Conservation (phyloP, 2,329 filamentous ascomycete species). For the Fusarium austroafricanum region DNA sequence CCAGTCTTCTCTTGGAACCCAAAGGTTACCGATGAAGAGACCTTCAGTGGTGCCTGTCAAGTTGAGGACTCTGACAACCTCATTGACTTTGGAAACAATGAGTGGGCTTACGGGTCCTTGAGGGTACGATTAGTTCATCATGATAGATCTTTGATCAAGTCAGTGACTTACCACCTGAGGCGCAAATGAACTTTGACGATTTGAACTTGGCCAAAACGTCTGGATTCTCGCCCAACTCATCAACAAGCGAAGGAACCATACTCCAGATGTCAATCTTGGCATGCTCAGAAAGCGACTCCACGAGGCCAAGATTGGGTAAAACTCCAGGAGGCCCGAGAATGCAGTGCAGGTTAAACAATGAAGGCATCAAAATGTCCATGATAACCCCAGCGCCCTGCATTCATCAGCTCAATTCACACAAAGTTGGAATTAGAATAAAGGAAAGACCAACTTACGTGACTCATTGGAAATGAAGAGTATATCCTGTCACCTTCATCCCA, state of each 20-base stretch:
- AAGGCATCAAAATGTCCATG: constrained; percentile 55
- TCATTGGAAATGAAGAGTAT: constrained; percentile 45
- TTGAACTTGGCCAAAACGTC: constrained; percentile 49
- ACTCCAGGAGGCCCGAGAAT: constrained; percentile 52
- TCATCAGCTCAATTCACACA: rapidly evolving
- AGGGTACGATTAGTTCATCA: background rate
- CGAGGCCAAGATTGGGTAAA: constrained; percentile 51
- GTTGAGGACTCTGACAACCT: constrained; percentile 50
- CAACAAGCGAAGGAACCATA: constrained; percentile 52
- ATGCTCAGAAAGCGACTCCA: constrained; percentile 50
- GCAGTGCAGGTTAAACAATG: constrained; percentile 51
- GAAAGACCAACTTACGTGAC: background rate
- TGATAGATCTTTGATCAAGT: too few relatives aligned
- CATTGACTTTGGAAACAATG: constrained; percentile 47
- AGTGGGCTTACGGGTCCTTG: constrained; percentile 45
- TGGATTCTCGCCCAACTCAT: constrained; percentile 50
- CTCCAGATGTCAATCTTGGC: constrained; percentile 54
- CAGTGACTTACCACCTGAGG: constrained; percentile 28
- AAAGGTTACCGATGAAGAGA: constrained; percentile 50
- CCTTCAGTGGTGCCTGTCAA: constrained; percentile 52
- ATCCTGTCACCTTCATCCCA: constrained; percentile 43
- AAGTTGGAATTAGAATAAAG: too few relatives aligned
- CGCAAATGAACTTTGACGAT: constrained; percentile 51
- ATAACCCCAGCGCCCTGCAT: constrained; percentile 54
- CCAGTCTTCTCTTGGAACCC: constrained; percentile 46